Base-by-base conservation (phyloP, 495 filamentous ascomycete genomes). In the Venustampulla echinocandica region DNA sequence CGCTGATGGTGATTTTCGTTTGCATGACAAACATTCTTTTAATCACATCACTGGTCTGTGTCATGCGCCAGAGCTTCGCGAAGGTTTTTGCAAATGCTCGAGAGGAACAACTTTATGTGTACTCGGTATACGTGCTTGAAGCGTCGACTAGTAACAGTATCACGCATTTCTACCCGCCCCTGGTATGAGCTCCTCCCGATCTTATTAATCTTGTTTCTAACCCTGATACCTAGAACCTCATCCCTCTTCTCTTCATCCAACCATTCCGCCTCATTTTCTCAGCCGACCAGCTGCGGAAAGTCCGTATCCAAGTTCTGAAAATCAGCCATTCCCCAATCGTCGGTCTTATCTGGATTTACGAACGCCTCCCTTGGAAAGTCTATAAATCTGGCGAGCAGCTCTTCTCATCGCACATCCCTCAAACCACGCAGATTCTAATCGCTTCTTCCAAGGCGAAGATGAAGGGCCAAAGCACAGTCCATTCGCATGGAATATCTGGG, bases 51-150 rank as follows among this genome's bases (percentile, higher is more conserved):
- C 69, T 95, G 47, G 92, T 95, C 45, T 88, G 85, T 71, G 79
- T 96, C 64, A 78, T 96, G 52, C 90, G 85, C 54, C 90, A 93
- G 70, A 87, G 80, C 59, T 79, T 95, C 54, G 85, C 81, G 32
- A 86, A 85, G 60, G 87, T 96, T 61, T 69, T 82, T 69, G 64
- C 62, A 7, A 69, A 77, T 52, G 70, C 74, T 10, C 84, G 83
- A 47, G 85, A 90, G 63, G 86, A 90, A 64, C 90, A 90, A 64
- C 76, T 89, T n/a, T 90, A 87, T 47, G 79, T 88, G 65, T 90
- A 70, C 52, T 64, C 64, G 56, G 66, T 87, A 49, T 87, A 88
- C 61, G 86, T 90, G 34, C 69, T 90, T 49, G 82, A 90, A 54
- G 77, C 80, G 57, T 87, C 75, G 61, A 87, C 75, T 62, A 87